A percentile compares a stretch with the other conserved stretches of the same genome.
Evolutionary conservation across 1,284 basidiomycete genomes (phyloP).

Genomic region (Cryptococcus deneoformans): DNA sequence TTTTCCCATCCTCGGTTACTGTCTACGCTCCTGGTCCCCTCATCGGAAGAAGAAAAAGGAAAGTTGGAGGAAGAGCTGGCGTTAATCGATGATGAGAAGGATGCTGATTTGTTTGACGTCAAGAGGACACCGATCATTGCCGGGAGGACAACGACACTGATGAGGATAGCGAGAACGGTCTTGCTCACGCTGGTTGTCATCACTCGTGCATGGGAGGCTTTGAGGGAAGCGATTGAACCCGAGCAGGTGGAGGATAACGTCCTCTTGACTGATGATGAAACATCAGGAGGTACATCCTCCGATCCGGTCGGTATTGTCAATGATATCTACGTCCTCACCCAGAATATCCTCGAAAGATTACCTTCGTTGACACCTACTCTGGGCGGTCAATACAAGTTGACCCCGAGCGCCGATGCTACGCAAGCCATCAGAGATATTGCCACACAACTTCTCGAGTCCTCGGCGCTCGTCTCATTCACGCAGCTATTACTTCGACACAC

Average conservation of each 20-base stretch:
- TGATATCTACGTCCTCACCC: constrained; percentile 66
- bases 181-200: constrained; percentile 67
- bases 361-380: constrained; percentile 3
- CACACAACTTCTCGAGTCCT: constrained; percentile 38
- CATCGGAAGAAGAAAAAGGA: constrained; percentile 69
- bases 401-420: neutral
- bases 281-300: constrained; percentile 6
- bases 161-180: constrained; percentile 65
- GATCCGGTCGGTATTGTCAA: constrained; percentile 52
- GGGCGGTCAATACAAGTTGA: neutral
- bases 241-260: constrained; percentile 54
- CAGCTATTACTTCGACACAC: constrained; percentile 10
- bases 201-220: constrained; percentile 65
- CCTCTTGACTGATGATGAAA: constrained; percentile 5
- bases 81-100: constrained; percentile 45
- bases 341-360: constrained; percentile 44
- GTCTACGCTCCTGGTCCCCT: constrained; percentile 71
- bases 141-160: constrained; percentile 64
- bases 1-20: constrained; percentile 87
- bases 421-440: constrained; percentile 3
- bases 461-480: constrained; percentile 36
- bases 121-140: constrained; percentile 67
- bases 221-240: constrained; percentile 64
- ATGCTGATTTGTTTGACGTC: constrained; percentile 55
- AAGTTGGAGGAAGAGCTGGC: constrained; percentile 60